Conservation (phyloP, 805 yeast species). For the Candida michaelii region DNA sequence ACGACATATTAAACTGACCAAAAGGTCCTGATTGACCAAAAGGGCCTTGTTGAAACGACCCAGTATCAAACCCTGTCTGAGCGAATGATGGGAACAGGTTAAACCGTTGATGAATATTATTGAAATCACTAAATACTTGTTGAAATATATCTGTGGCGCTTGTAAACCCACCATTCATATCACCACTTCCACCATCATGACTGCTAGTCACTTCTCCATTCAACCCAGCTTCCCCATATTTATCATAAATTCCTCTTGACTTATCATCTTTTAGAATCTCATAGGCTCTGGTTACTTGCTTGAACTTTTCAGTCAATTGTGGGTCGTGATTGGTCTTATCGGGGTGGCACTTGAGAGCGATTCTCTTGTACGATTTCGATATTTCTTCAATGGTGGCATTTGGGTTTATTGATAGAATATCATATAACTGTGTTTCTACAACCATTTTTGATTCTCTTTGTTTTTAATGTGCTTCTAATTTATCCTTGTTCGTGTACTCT, state of each 20-base stretch:
- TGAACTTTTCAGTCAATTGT: slow-evolving; percentile 53
- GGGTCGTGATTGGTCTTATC: slow-evolving; percentile 57
- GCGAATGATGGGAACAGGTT: slow-evolving; percentile 6
- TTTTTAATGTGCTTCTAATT: neutral
- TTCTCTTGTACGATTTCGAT: slow-evolving; percentile 32
- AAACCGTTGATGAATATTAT: slow-evolving; percentile 15
- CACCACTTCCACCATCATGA: neutral
- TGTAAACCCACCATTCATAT: slow-evolving; percentile 10
- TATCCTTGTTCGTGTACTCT: neutral
- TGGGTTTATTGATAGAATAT: slow-evolving; percentile 31
- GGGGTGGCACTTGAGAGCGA: slow-evolving; percentile 60
- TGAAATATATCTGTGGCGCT: slow-evolving; percentile 33
- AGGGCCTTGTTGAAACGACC: neutral
- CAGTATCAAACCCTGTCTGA: neutral
- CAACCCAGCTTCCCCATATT: slow-evolving; percentile 47
- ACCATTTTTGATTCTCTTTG: slow-evolving; percentile 12
- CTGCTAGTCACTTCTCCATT: slow-evolving; percentile 23
- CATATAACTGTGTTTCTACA: slow-evolving; percentile 27
- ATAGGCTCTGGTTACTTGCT: slow-evolving; percentile 65
- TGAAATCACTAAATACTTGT: slow-evolving; percentile 36
- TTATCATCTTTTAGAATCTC: slow-evolving; percentile 53
- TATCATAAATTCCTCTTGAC: slow-evolving; percentile 51
- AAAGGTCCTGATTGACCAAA: neutral
- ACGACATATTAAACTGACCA: neutral
- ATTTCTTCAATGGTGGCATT: slow-evolving; percentile 38